Percentiles rank a stretch among this genome's conserved stretches.
These are phyloP conservation scores for Poa pratensis DNA, from an alignment of 176 grass and related monocot genomes.

Conservation along the genomic window DNA sequence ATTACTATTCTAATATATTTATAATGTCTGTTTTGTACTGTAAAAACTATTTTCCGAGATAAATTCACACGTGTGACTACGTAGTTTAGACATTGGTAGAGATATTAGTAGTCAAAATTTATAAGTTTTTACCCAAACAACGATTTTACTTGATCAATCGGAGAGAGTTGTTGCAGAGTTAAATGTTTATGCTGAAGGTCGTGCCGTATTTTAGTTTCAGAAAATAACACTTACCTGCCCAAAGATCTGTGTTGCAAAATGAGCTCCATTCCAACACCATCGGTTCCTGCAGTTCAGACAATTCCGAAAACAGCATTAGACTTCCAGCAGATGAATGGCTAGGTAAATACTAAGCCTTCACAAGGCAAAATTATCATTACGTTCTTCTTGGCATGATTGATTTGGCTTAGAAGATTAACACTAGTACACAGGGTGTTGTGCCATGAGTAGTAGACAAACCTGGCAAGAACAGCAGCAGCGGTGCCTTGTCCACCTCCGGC, in stretches of 20 bases:
- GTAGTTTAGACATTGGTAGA: too few species aligned
- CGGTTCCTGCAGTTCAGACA: slow-evolving; percentile 41
- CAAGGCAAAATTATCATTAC: not conserved
- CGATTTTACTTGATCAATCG: too few species aligned
- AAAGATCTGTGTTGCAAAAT: slow-evolving; percentile 71
- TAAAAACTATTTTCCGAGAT: too few species aligned
- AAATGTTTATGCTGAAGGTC: too few species aligned
- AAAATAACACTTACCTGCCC: slow-evolving; percentile 51
- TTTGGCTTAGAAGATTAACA: slow-evolving; percentile 1
- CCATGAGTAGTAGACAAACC: slow-evolving; percentile 26
- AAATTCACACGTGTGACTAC: too few species aligned
- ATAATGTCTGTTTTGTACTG: too few species aligned
- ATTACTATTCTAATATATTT: too few species aligned
- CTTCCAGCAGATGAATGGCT: not conserved
- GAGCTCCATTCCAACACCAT: slow-evolving; percentile 69
- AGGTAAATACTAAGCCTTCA: not conserved
- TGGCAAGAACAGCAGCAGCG: slow-evolving; percentile 71
- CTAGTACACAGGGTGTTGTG: not conserved
- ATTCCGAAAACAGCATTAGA: not conserved
- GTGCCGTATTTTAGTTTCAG: too few species aligned
- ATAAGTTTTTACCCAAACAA: too few species aligned
- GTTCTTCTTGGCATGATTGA: not conserved
- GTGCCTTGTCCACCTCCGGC: slow-evolving; percentile 45
- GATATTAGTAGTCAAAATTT: too few species aligned
- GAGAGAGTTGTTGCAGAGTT: too few species aligned